Conservation (phyloP, 2,329 filamentous ascomycete genomes). For the Lomentospora prolificans region DNA sequence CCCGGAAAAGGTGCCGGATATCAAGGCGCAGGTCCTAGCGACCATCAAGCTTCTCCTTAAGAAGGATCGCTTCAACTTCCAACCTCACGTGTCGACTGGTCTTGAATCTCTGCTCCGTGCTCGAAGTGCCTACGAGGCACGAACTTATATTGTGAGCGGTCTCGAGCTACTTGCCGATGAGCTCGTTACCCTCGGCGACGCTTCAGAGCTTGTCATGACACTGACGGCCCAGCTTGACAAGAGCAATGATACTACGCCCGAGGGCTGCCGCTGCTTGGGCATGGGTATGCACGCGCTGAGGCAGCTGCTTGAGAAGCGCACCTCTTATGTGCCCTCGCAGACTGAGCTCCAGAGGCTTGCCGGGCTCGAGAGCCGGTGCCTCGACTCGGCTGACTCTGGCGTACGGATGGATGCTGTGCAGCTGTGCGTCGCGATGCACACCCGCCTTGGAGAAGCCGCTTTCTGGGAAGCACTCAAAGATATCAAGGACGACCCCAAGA, state of each 20-base stretch:
- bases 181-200: constrained; percentile 55
- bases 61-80: constrained; percentile 55
- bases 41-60: constrained; percentile 65
- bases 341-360: constrained; percentile 42
- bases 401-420: constrained; percentile 69
- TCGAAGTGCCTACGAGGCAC: constrained; percentile 55
- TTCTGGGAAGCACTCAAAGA: constrained; percentile 62
- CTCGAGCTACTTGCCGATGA: constrained; percentile 66
- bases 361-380: constrained; percentile 41
- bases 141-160: constrained; percentile 63
- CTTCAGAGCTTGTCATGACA: constrained; percentile 47
- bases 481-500: constrained; percentile 63
- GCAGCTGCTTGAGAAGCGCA: constrained; percentile 40
- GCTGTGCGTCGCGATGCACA: constrained; percentile 64
- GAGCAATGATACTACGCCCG: constrained; percentile 29
- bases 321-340: constrained; percentile 38
- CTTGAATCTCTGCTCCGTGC: constrained; percentile 58
- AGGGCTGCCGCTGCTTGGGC: constrained; percentile 43
- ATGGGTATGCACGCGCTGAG: constrained; percentile 57
- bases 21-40: constrained; percentile 64
- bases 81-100: constrained; percentile 56
- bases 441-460: constrained; percentile 43
- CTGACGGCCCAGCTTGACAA: constrained; percentile 37
- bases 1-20: constrained; percentile 57
- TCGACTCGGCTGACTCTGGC: constrained; percentile 51